Evolutionary conservation across 2,329 filamentous ascomycete genomes (phyloP), one percentile per base, ranked within the genome.

Genomic region (Colletotrichum spinosum): DNA sequence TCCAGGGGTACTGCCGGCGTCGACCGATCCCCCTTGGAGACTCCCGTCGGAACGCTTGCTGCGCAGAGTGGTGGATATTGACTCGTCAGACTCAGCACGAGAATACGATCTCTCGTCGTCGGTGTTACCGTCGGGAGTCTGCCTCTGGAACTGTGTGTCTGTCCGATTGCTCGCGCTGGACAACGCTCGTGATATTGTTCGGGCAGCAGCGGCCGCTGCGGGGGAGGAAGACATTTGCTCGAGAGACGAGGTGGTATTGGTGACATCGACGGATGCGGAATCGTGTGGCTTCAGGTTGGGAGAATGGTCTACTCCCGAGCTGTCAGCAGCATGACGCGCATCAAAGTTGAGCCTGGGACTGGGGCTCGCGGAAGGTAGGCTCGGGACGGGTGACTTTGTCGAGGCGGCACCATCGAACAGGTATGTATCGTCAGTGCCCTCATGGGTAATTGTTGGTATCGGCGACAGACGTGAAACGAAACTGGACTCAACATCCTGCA

Each of bases 401-500:
- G 72, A 72, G 8, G 75, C 75, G 49, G 77, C 77, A 39, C 60
- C 74, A 70, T 89, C 86, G 70, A 89, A 89, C 52, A 88, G 75
- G 71, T 82, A 90, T 33, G 86, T 88, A 73, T 89, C 87, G 76
- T 89, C 86, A 60, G 81, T 73, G 52, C 82, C 85, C 68, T 78
- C 78, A 39, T 79, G 76, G 9, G 80, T 76, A 55, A 81, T 78
- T 37, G 79, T 79, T 41, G 80, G 81, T 51, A 89, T 81, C 11
- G 88, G 87, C 8, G 88, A 90, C 6, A 86, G 73, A 6, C 83
- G 81, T 2, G 86, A 84, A 59, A 88, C 73, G 71, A 90, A 90
- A 76, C 88, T 90, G 39, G 88, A 90, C 72, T 91, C 88, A 67
- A 90, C 83, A 71, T 90, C 88, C 70, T 85, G 82, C 17, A 90